phyloP scores from a whole-genome alignment of 768 basidiomycete genomes.

The Coprinopsis marcescibilis region DNA sequence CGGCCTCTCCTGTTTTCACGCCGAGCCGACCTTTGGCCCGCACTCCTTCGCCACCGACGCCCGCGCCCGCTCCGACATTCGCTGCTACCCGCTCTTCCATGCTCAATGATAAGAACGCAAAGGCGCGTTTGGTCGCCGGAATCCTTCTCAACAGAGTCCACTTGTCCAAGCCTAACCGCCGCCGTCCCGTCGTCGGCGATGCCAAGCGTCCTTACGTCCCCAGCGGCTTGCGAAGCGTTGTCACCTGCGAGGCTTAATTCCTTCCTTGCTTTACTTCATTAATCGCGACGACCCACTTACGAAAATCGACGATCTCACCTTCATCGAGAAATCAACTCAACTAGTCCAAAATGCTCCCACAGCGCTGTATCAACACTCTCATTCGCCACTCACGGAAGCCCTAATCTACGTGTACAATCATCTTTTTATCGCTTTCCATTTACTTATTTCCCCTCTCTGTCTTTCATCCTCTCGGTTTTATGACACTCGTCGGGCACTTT shows the following conservation, averaged over 20 bases:
- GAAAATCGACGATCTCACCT: too few species aligned
- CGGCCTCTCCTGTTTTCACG: conserved; percentile 5
- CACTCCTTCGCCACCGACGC: background rate
- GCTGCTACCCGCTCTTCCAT: background rate
- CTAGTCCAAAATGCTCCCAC: too few species aligned
- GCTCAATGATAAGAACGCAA: conserved; percentile 29
- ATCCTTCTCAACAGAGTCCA: conserved; percentile 51
- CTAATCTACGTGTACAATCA: too few species aligned
- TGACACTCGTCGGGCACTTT: too few species aligned
- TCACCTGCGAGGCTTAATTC: conserved; percentile 2
- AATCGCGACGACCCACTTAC: too few species aligned
- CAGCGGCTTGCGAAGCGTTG: conserved; percentile 8
- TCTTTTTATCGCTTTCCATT: too few species aligned
- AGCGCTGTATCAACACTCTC: too few species aligned
- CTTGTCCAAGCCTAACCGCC: conserved; percentile 44
- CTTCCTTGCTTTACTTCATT: background rate
- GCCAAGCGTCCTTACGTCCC: conserved; percentile 19
- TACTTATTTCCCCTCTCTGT: too few species aligned
- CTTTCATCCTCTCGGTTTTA: too few species aligned
- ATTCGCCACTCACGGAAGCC: too few species aligned
- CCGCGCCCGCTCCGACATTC: conserved; percentile 1
- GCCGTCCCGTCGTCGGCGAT: conserved; percentile 23
- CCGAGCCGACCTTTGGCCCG: conserved; percentile 1
- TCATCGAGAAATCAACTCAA: too few species aligned
- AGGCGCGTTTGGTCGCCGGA: conserved; percentile 50